These are phyloP conservation scores for Lablab purpureus DNA, from an alignment of 306 rosid species.

Conservation along the genomic window DNA sequence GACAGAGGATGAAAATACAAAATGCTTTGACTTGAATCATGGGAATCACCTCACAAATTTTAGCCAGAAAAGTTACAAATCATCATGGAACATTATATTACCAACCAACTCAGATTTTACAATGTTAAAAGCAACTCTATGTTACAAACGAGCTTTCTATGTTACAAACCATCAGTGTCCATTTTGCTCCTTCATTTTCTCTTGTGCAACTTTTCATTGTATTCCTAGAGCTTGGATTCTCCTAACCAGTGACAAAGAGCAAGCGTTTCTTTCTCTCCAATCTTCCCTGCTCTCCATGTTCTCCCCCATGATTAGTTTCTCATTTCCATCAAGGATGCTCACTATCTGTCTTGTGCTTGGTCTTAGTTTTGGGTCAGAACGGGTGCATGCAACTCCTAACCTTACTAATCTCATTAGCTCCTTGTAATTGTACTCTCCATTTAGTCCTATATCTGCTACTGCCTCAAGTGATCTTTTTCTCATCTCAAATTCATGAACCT, in stretches of 20 bases:
- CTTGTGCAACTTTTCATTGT: constrained; percentile 54
- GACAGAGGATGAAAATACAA: no score
- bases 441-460: constrained; percentile 63
- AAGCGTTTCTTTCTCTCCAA: constrained; percentile 69
- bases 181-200: not conserved
- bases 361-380: constrained; percentile 64
- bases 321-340: constrained; percentile 75
- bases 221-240: constrained; percentile 90
- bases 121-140: constrained; percentile 1
- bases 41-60: no score
- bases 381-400: constrained; percentile 73
- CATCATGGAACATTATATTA: no score
- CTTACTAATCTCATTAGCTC: constrained; percentile 67
- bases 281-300: constrained; percentile 62
- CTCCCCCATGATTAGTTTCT: constrained; percentile 50
- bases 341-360: constrained; percentile 79
- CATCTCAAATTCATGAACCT: constrained; percentile 64
- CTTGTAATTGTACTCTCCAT: constrained; percentile 63
- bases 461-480: constrained; percentile 62
- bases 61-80: no score
- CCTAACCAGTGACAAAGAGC: constrained; percentile 63
- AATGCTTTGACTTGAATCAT: no score
- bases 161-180: constrained; percentile 34
- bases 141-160: constrained; percentile 6
- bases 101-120: no score